Conservation (phyloP, 352 stramenopile species). For the Stephanocyclus meneghinianus region DNA sequence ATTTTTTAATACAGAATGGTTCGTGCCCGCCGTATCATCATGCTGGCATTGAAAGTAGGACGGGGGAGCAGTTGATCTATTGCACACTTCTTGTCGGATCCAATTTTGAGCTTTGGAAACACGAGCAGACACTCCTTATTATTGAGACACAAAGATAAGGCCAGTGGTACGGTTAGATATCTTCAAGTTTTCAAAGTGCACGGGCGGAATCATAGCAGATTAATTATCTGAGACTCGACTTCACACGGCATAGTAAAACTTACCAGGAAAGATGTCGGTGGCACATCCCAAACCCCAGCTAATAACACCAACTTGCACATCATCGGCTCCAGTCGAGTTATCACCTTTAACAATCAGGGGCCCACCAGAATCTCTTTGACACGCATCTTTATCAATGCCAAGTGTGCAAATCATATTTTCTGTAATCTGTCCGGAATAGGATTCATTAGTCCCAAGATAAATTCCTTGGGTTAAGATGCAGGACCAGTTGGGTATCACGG, state of each 20-base stretch:
- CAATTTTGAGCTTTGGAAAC: too few relatives aligned
- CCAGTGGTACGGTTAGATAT: too few relatives aligned
- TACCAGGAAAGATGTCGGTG: constrained; percentile 23
- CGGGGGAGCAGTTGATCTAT: too few relatives aligned
- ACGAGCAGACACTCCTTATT: too few relatives aligned
- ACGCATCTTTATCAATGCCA: constrained; percentile 23
- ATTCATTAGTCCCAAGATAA: neutral
- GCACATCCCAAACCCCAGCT: constrained; percentile 51
- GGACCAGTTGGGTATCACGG: neutral
- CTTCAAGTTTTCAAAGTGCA: too few relatives aligned
- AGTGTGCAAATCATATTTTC: constrained; percentile 34
- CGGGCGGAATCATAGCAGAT: too few relatives aligned
- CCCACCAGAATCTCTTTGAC: constrained; percentile 19
- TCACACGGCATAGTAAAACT: neutral
- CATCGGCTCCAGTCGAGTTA: neutral
- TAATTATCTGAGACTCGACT: too few relatives aligned
- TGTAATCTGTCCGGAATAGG: constrained; percentile 20
- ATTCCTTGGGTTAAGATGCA: neutral
- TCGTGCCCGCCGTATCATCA: too few relatives aligned
- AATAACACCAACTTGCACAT: constrained; percentile 47
- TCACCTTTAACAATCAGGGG: constrained; percentile 15
- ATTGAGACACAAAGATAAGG: too few relatives aligned
- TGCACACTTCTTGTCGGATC: too few relatives aligned
- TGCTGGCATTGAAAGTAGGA: too few relatives aligned
- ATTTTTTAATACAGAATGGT: too few relatives aligned